Evolutionary conservation across 352 stramenopile genomes (phyloP), one percentile per base, ranked within the genome.

Genomic region (Phytophthora cajani): DNA sequence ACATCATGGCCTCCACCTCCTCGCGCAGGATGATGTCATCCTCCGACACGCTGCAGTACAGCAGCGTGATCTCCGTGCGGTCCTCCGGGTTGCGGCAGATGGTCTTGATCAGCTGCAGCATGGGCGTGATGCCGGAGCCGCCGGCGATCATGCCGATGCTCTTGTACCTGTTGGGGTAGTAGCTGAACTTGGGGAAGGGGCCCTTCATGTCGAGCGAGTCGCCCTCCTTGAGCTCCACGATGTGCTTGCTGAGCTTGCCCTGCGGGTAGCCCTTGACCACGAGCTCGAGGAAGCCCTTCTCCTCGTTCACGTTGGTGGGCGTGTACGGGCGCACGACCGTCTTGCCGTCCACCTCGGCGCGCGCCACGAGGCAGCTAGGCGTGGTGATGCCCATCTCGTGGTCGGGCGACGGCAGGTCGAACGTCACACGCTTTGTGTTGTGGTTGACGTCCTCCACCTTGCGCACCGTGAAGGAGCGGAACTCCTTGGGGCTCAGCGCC

Each of bases 191-290:
- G 36, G 71, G 19, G 52, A 97, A 93, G 6, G 92, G 93, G 1
- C 93, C 93, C 74, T 97, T 97, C 82, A 98, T 94, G 63, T 97
- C 88, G 10, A 98, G 78, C 53, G 72, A 64, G 70, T 97, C 93
- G 8, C 93, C 93, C 23, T 84, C 77, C 60, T 97, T 85, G 21
- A 98, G 81, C 38, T 81, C 62, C 56, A 91, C 80, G 11, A 98
- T 88, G 79, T 98, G 86, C 72, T 92, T 92, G 69, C 87, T 97
- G 56, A 98, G 69, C 46, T 87, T 74, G 3, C 92, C 93, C 38
- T 85, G 81, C 11, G 88, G 78, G 74, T 98, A 98, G 16, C 83
- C 81, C 76, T 98, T 98, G 71, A 98, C 88, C 42, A 97, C 85
- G 40, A 98, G 80, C 62, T 96, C 86, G 21, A 97, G 51, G 62